These are phyloP conservation scores for Globisporangium orthogonon DNA, from an alignment of 352 stramenopile genomes.

Conservation along the genomic window DNA sequence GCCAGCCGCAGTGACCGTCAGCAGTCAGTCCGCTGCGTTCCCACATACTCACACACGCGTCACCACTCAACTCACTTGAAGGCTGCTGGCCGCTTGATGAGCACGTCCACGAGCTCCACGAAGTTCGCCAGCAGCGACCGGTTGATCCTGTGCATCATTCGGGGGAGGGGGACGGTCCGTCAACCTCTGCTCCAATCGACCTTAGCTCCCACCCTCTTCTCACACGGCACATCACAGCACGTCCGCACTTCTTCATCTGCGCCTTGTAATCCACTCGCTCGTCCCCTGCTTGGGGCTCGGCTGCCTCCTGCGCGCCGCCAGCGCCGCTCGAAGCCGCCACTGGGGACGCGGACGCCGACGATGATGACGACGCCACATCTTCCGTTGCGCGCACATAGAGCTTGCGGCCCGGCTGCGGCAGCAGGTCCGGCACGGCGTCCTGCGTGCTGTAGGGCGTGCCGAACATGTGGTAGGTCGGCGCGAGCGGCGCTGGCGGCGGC, in stretches of 20 bases:
- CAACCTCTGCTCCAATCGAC: too few relatives aligned
- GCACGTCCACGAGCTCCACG: constrained; percentile 74
- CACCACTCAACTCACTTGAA: constrained; percentile 57
- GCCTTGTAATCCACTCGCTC: constrained; percentile 54
- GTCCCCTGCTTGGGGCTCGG: neutral
- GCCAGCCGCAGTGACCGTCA: neutral
- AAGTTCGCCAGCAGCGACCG: constrained; percentile 82
- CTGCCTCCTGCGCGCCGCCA: neutral
- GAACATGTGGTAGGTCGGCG: constrained; percentile 84
- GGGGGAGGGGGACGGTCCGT: neutral
- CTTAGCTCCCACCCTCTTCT: too few relatives aligned
- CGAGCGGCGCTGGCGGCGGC: constrained; percentile 59
- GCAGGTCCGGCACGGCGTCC: constrained; percentile 71
- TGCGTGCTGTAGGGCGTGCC: constrained; percentile 78
- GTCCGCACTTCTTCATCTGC: constrained; percentile 69
- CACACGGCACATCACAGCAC: neutral
- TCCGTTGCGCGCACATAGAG: constrained; percentile 26
- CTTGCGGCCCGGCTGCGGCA: constrained; percentile 54
- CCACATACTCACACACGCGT: neutral
- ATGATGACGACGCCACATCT: neutral
- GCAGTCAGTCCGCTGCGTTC: neutral
- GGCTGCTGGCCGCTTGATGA: constrained; percentile 69
- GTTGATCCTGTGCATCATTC: constrained; percentile 48
- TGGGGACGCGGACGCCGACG: neutral
- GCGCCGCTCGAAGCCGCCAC: neutral